Conservation (phyloP, 1,284 basidiomycete species). For the Cryptococcus maquisensis region DNA sequence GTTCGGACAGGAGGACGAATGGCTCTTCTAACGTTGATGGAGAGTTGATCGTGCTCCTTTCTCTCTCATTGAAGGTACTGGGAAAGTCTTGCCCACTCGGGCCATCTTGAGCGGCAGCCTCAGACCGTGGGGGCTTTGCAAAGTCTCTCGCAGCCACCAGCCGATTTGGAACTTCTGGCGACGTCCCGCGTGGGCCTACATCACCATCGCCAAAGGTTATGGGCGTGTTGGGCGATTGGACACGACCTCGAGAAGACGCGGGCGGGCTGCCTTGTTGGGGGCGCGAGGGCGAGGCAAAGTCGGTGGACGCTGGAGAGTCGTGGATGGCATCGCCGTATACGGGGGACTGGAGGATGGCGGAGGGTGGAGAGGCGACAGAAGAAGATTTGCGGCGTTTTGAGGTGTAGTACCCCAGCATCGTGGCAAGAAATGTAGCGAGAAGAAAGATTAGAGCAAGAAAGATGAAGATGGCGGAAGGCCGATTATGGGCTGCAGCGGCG, state of each 20-base stretch:
- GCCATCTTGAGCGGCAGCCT: not conserved
- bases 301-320: no score
- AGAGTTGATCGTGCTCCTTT: not conserved
- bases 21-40: not conserved
- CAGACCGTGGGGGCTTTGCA: not conserved
- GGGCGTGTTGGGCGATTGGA: no score
- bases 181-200: not conserved
- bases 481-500: no score
- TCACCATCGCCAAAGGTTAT: no score
- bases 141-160: slow-evolving; percentile 11
- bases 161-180: not conserved
- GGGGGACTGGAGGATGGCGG: not conserved
- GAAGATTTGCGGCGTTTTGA: not conserved
- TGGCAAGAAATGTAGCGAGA: no score
- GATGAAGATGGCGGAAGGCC: no score
- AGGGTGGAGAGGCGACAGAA: not conserved
- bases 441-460: no score
- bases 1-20: not conserved
- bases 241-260: no score
- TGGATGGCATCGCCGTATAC: not conserved
- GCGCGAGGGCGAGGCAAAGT: no score
- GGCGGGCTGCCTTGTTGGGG: no score
- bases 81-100: not conserved
- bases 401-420: not conserved
- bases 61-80: no score